Evolutionary conservation across 2,329 filamentous ascomycete species (phyloP), one percentile per base, ranked within the genome.

Genomic region (Pestalotiopsis sp.): DNA sequence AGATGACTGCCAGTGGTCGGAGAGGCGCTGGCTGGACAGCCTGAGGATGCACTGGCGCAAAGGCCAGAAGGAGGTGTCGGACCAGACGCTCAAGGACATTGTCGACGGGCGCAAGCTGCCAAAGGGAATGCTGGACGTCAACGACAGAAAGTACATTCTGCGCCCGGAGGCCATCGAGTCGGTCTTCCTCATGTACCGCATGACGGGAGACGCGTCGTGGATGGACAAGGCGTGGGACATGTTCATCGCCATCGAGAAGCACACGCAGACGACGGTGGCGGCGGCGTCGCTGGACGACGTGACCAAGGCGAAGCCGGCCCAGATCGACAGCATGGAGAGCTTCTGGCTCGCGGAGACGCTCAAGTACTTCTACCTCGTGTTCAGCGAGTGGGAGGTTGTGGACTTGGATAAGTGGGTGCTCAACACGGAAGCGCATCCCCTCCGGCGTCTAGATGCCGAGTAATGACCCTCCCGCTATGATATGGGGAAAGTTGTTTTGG

Each of bases 111-210:
- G 66, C 36, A 23, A 81, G 12, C 73, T 91, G 4, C 84, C 86
- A 7, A 81, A 79, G 5, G 90, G 90, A 23, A 87, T 91, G 76
- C 81, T 85, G 2, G 81, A 82, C 20, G 84, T 91, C 61, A 78
- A 81, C 57, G 87, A 91, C 68, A 79, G 82, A 56, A 84, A 85
- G 67, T 93, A 93, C 75, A 87, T 92, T 38, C 83, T 94, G 59
- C 86, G 91, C 68, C 92, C 92, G 23, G 93, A 95, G 80, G 92
- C 92, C 2, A 94, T 95, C 67, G 93, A 95, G 81, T 92, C 90
- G 14, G 88, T 96, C 4, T 95, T 94, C 78, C 87, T 94, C 76
- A 88, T 95, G 84, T 94, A 91, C 78, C 88, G 92, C 68, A 84
- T 93, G 69, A 94, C 92, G 0, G 92, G 91, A 31, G 88, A 93